Base-by-base conservation (phyloP, 2,329 filamentous ascomycete species). In the Neonectria neomacrospora region DNA sequence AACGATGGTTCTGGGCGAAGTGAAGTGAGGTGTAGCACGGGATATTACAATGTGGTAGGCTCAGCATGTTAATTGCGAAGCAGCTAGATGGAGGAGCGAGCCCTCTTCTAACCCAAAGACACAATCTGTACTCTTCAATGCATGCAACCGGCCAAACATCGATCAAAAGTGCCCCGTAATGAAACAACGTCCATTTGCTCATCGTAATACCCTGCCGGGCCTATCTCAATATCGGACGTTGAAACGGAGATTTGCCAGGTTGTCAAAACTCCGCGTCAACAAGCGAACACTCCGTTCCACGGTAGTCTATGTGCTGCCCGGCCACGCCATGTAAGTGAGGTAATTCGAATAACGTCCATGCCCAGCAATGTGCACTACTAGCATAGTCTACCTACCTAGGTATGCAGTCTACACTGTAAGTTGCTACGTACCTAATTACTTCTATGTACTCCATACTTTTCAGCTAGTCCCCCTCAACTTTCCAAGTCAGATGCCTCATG, bases 391-490 rank as follows among this genome's bases (percentile, higher is more conserved):
- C n/a, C n/a, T n/a, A n/a, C n/a, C n/a, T n/a, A n/a, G n/a, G n/a
- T n/a, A n/a, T n/a, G n/a, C n/a, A n/a, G n/a, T n/a, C n/a, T n/a
- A n/a, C n/a, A n/a, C n/a, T n/a, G n/a, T n/a, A n/a, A n/a, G n/a
- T n/a, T n/a, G n/a, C n/a, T n/a, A 32, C 30, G 30, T 12, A 32
- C 10, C 30, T 32, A 32, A 12, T 3, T 34, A 37, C 14, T 16
- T n/a, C 14, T 26, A 26, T 26, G 7, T 16, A 2, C 14, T 37
- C 7, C 34, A 10, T 12, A 32, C 14, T n/a, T 16, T 47, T 22
- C 44, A 47, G 23, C 50, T 58, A 26, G 30, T 59, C 54, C 57
- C 57, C 57, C n/a, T n/a, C 57, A 14, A 41, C 30, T 60, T 60
- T 54, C 51, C n/a, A 48, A 30, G 42, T 47, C n/a, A 28, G 18